Percentiles rank a stretch among this genome's conserved stretches.
These are phyloP conservation scores for Pelagophyceae sp. DNA, from an alignment of 352 stramenopile genomes.

Conservation along the genomic window DNA sequence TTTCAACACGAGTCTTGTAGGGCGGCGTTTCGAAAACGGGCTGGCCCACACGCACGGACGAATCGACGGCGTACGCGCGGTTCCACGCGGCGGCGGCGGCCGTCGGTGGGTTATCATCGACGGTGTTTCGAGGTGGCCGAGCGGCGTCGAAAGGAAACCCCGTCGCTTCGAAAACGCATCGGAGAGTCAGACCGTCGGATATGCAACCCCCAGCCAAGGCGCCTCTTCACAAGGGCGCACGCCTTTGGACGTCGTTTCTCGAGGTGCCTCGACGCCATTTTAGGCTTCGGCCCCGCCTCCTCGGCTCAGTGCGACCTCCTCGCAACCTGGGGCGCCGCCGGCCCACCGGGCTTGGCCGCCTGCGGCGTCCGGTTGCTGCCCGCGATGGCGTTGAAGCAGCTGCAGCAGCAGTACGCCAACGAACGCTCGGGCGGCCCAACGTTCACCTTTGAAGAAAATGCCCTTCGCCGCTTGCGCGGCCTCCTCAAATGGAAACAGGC, in stretches of 20 bases:
- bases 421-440: background rate
- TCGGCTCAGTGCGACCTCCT: background rate
- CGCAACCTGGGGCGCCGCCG: background rate
- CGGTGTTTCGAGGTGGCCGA: too few relatives aligned
- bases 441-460: background rate
- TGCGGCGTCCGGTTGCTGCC: background rate
- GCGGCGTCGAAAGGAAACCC: too few relatives aligned
- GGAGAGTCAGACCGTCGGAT: too few relatives aligned
- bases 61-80: background rate
- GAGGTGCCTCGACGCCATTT: too few relatives aligned
- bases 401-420: background rate
- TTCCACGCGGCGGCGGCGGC: background rate
- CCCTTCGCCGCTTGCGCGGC: background rate
- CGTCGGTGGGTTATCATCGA: background rate
- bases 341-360: too few relatives aligned
- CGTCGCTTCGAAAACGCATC: too few relatives aligned
- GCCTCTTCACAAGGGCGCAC: too few relatives aligned
- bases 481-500: slow-evolving; percentile 9
- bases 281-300: slow-evolving; percentile 5
- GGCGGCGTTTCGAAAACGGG: too few relatives aligned
- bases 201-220: too few relatives aligned
- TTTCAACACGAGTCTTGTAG: too few relatives aligned
- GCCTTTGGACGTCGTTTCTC: too few relatives aligned
- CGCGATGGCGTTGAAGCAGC: background rate
- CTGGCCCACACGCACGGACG: background rate